Evolutionary conservation across 2,329 filamentous ascomycete species (phyloP).

Genomic region (Exophiala lecanii-corni): DNA sequence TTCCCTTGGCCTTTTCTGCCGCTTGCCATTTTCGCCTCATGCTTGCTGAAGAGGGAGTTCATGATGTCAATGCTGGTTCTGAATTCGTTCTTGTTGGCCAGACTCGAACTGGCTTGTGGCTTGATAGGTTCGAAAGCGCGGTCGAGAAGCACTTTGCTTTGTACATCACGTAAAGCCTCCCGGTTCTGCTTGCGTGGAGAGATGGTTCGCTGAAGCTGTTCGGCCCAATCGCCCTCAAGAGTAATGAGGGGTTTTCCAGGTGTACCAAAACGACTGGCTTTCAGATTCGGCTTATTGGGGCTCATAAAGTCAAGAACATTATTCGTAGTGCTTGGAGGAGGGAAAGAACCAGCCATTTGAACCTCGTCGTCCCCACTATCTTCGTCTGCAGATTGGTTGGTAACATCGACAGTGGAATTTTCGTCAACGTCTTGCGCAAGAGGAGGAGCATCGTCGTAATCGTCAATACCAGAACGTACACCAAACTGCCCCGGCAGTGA

Average conservation of each 20-base stretch:
- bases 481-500: slow-evolving; percentile 78
- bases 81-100: slow-evolving; percentile 56
- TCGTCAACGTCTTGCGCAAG: slow-evolving; percentile 79
- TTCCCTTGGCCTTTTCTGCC: slow-evolving; percentile 48
- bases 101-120: slow-evolving; percentile 14
- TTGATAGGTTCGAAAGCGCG: slow-evolving; percentile 33
- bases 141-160: slow-evolving; percentile 53
- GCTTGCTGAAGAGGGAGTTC: slow-evolving; percentile 83
- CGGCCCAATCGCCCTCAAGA: slow-evolving; percentile 81
- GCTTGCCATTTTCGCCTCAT: slow-evolving; percentile 50
- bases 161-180: slow-evolving; percentile 62
- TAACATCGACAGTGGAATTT: slow-evolving; percentile 60
- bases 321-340: slow-evolving; percentile 47
- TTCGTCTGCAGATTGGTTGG: slow-evolving; percentile 57
- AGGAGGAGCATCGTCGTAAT: slow-evolving; percentile 56
- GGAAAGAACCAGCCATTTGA: slow-evolving; percentile 76
- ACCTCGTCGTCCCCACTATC: slow-evolving; percentile 55
- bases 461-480: slow-evolving; percentile 51
- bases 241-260: slow-evolving; percentile 50
- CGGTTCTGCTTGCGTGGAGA: slow-evolving; percentile 91
- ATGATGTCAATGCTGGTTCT: slow-evolving; percentile 90
- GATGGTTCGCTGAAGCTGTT: slow-evolving; percentile 88
- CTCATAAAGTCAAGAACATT: slow-evolving; percentile 18
- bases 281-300: slow-evolving; percentile 20
- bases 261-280: slow-evolving; percentile 36